Conservation (phyloP, 2,329 filamentous ascomycete genomes). For the Neocatenulostroma microsporum region DNA sequence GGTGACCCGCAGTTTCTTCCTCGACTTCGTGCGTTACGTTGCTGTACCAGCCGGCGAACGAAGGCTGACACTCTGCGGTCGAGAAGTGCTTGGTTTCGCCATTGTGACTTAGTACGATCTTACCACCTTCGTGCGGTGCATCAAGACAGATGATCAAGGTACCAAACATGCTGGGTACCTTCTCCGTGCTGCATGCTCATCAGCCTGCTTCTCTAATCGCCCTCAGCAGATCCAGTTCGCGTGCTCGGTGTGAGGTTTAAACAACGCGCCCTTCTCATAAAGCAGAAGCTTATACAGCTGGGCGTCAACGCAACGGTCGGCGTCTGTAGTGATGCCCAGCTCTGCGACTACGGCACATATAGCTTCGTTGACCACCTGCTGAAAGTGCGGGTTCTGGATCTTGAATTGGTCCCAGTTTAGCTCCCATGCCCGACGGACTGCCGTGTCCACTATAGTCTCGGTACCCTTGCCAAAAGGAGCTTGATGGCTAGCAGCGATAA, state of each 20-base stretch:
- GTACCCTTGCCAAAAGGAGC: not conserved
- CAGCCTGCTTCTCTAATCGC: not conserved
- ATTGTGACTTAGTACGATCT: not conserved
- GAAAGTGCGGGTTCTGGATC: no score
- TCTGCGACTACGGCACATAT: no score
- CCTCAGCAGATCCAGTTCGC: not conserved
- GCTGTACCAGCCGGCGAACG: not conserved
- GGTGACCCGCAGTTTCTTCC: not conserved
- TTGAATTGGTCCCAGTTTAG: not conserved
- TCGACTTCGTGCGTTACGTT: slow-evolving; percentile 1
- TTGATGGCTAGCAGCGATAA: not conserved
- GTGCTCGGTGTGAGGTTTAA: slow-evolving; percentile 1
- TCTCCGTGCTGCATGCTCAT: not conserved
- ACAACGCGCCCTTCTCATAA: not conserved
- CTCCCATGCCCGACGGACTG: not conserved
- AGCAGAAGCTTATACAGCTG: not conserved
- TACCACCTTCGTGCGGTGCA: not conserved
- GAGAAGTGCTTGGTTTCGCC: not conserved
- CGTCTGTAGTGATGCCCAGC: no score
- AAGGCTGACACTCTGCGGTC: not conserved
- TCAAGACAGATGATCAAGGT: not conserved
- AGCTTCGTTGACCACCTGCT: no score
- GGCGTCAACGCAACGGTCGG: not conserved
- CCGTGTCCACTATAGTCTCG: not conserved
- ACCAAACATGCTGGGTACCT: not conserved